phyloP scores from a whole-genome alignment of 164 flowering plant genomes.

The Berberis thunbergii region DNA sequence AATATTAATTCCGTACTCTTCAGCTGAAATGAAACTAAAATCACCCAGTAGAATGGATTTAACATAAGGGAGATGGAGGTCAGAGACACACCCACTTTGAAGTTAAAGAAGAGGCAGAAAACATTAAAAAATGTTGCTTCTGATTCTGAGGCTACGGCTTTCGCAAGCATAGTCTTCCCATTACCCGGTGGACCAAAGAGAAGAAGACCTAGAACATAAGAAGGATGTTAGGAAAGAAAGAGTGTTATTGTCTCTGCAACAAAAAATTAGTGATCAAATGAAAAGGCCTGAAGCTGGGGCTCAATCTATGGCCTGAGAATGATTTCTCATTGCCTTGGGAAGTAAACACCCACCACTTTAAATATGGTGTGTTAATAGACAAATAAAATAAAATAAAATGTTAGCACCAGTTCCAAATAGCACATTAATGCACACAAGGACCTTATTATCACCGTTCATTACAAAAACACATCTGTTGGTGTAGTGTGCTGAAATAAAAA shows the following conservation, averaged over 20 bases:
- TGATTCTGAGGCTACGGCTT: constrained; percentile 98
- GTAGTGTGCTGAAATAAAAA: neutral
- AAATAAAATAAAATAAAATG: too few species aligned
- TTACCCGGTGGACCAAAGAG: constrained; percentile 99
- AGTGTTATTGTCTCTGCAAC: too few species aligned
- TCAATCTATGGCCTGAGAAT: too few species aligned
- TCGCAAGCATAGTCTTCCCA: constrained; percentile 98
- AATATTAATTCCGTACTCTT: neutral
- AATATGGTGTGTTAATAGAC: too few species aligned
- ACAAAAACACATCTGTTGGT: neutral
- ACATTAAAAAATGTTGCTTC: constrained; percentile 95
- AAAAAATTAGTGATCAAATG: too few species aligned
- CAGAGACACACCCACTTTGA: constrained; percentile 86
- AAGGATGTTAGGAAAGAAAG: neutral
- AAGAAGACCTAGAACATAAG: constrained; percentile 55
- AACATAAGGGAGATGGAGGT: neutral
- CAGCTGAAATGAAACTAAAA: neutral
- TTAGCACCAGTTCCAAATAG: too few species aligned
- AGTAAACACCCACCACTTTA: too few species aligned
- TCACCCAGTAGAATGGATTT: too few species aligned
- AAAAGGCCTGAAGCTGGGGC: too few species aligned
- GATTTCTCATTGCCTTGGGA: too few species aligned
- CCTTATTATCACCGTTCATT: too few species aligned
- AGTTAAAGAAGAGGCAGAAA: constrained; percentile 91
- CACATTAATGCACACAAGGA: too few species aligned